A percentile compares a stretch with the other conserved stretches of the same genome.
Evolutionary conservation across 257 asterid species (phyloP).

Genomic region (Buddleja alternifolia): DNA sequence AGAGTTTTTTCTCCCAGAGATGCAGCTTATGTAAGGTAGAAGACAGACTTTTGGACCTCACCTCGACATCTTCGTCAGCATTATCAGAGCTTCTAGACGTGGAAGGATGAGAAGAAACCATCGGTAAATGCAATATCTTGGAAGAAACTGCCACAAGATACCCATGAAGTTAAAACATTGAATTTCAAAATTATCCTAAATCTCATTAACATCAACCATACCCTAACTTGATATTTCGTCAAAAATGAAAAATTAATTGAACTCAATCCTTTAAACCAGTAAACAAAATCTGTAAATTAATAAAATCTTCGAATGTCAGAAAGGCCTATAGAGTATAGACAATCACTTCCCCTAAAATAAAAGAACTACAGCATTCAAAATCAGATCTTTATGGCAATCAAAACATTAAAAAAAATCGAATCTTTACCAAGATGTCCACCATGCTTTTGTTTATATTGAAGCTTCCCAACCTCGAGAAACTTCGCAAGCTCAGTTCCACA

Average conservation of each 20-base stretch:
- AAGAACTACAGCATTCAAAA: constrained; percentile 11
- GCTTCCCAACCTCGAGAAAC: constrained; percentile 81
- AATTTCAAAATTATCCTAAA: not conserved
- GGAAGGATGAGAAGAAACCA: constrained; percentile 47
- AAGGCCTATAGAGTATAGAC: not conserved
- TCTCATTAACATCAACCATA: not conserved
- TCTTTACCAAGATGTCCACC: constrained; percentile 54
- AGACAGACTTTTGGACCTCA: constrained; percentile 59
- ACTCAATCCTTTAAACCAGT: not conserved
- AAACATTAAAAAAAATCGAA: constrained; percentile 25
- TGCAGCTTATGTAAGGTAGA: constrained; percentile 72
- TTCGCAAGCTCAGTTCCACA: constrained; percentile 60
- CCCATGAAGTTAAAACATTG: constrained; percentile 21
- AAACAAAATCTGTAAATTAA: not conserved
- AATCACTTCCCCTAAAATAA: not conserved
- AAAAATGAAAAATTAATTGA: not conserved
- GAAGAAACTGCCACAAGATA: constrained; percentile 54
- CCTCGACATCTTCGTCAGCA: constrained; percentile 48
- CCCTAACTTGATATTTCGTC: not conserved
- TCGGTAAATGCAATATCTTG: constrained; percentile 55
- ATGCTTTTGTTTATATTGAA: constrained; percentile 61
- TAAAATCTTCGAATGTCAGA: not conserved
- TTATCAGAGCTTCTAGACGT: constrained; percentile 43
- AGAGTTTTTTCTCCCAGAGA: constrained; percentile 86
- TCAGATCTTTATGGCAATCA: not conserved